Conservation (phyloP, 805 yeast genomes). For the Brettanomyces nanus region DNA sequence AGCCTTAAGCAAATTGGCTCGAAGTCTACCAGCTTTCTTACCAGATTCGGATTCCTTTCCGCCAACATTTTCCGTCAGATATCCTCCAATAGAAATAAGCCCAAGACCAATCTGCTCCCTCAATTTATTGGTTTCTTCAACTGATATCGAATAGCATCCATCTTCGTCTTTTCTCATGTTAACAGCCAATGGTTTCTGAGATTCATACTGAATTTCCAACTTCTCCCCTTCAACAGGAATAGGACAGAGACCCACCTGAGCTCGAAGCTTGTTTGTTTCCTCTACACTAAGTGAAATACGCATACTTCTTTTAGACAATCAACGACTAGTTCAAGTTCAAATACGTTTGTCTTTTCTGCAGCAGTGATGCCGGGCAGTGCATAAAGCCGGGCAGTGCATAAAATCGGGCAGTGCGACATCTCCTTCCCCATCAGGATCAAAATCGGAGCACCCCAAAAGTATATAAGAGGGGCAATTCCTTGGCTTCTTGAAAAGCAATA, state of each 20-base stretch:
- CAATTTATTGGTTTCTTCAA: slow-evolving; percentile 41
- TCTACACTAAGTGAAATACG: slow-evolving; percentile 26
- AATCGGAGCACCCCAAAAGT: no score
- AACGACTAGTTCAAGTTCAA: no score
- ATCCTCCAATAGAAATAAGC: slow-evolving; percentile 36
- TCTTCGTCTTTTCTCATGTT: neutral
- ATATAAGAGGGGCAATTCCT: no score
- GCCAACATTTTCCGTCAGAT: neutral
- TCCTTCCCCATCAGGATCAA: no score
- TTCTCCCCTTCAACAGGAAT: slow-evolving; percentile 29
- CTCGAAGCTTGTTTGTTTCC: slow-evolving; percentile 41
- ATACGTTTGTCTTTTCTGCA: no score
- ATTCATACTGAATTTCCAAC: neutral
- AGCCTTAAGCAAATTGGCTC: slow-evolving; percentile 8
- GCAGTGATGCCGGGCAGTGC: no score
- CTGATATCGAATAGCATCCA: slow-evolving; percentile 18
- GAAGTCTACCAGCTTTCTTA: slow-evolving; percentile 13
- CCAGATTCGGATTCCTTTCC: neutral
- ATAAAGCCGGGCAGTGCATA: no score
- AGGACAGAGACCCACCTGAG: slow-evolving; percentile 35
- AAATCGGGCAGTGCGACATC: no score
- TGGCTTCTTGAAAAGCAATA: no score
- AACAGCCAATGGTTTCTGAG: neutral
- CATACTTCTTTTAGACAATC: no score
- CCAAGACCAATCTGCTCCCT: slow-evolving; percentile 36